Conservation (phyloP, 2,329 filamentous ascomycete species). For the Aspergillus candidus region DNA sequence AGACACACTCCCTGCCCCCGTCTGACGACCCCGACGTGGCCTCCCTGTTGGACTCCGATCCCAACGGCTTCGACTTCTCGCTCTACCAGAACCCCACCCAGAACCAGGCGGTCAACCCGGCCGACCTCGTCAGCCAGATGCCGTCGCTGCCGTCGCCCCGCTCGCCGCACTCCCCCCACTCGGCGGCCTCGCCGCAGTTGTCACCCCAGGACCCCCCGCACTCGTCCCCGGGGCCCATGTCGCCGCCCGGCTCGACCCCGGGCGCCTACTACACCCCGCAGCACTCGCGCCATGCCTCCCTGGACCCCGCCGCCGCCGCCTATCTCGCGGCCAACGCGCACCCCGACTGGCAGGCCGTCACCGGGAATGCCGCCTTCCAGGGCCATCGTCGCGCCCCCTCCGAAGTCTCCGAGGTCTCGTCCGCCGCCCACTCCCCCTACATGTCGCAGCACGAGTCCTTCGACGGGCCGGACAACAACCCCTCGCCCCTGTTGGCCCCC, state of each 20-base stretch:
- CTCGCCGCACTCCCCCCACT: constrained; percentile 51
- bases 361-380: constrained; percentile 59
- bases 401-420: constrained; percentile 88
- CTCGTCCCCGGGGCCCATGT: constrained; percentile 48
- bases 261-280: constrained; percentile 47
- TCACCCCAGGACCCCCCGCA: constrained; percentile 48
- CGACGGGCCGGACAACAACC: constrained; percentile 62
- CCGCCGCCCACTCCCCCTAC: constrained; percentile 76
- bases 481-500: constrained; percentile 73
- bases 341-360: constrained; percentile 53
- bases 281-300: constrained; percentile 55
- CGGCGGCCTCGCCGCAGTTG: constrained; percentile 52
- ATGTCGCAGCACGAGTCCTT: constrained; percentile 72
- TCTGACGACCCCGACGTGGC: constrained; percentile 23
- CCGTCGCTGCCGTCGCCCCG: constrained; percentile 45
- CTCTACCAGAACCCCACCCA: constrained; percentile 32
- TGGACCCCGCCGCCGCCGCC: constrained; percentile 56
- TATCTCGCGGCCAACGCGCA: constrained; percentile 48
- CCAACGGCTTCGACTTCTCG: constrained; percentile 34
- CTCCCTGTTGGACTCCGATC: constrained; percentile 35
- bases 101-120: constrained; percentile 41
- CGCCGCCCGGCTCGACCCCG: constrained; percentile 51
- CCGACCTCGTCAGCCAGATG: constrained; percentile 41
- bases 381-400: constrained; percentile 79
- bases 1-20: neutral